A percentile compares a stretch with the other conserved stretches of the same genome.
Conservation (phyloP, 2,329 filamentous ascomycete species). For the Daldinia eschscholtzii region DNA sequence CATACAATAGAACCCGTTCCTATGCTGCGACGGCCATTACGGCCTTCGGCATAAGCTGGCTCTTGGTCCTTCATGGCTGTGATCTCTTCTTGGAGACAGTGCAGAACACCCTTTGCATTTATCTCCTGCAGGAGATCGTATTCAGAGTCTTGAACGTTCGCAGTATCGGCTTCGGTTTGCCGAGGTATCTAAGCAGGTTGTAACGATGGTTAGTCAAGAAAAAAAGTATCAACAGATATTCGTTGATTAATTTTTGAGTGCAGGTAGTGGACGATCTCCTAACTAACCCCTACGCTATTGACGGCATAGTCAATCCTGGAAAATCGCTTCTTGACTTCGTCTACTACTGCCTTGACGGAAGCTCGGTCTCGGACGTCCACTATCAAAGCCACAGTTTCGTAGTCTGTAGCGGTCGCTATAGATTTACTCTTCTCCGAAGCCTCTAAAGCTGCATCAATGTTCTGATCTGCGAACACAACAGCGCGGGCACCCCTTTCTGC, state of each 20-base stretch:
- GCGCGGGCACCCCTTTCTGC: conserved; percentile 41
- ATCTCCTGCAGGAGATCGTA: conserved; percentile 41
- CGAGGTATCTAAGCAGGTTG: neutral
- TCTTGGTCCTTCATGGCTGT: conserved; percentile 40
- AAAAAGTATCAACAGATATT: too few relatives aligned
- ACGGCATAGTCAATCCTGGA: conserved; percentile 43
- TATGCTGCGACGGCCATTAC: conserved; percentile 35
- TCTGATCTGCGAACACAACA: conserved; percentile 37
- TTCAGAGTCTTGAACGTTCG: conserved; percentile 33
- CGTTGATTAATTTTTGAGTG: too few relatives aligned
- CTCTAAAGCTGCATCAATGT: conserved; percentile 17
- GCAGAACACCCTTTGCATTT: conserved; percentile 41
- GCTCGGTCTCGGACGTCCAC: conserved; percentile 39
- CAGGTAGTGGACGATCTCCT: neutral
- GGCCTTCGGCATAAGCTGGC: conserved; percentile 30
- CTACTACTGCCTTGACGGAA: conserved; percentile 30
- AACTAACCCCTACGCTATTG: conserved; percentile 37
- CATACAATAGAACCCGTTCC: conserved; percentile 41
- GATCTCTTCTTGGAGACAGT: conserved; percentile 44
- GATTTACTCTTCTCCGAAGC: conserved; percentile 33
- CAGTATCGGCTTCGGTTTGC: neutral
- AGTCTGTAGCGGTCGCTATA: conserved; percentile 26
- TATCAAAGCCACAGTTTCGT: conserved; percentile 24
- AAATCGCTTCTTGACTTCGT: conserved; percentile 19
- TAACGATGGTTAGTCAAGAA: neutral